A percentile compares a stretch with the other conserved stretches of the same genome.
Evolutionary conservation across 2,329 filamentous ascomycete species (phyloP).

Genomic region (Trichoderma sp.): DNA sequence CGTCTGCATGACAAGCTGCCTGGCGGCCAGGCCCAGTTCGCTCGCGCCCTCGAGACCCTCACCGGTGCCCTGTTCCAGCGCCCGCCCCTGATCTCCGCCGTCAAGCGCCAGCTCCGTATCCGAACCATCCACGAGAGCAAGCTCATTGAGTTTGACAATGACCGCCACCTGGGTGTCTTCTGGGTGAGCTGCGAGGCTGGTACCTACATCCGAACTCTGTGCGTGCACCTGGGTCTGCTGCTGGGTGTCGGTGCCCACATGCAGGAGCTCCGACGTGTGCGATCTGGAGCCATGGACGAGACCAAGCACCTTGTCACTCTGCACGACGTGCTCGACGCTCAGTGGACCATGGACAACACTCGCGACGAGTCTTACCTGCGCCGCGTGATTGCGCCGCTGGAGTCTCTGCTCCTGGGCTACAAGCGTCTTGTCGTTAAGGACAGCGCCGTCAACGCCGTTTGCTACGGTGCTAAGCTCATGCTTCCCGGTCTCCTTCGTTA

Average conservation of each 20-base stretch:
- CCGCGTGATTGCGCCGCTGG: conserved; percentile 86
- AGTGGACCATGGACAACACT: conserved; percentile 95
- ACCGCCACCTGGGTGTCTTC: conserved; percentile 95
- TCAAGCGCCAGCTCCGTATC: conserved; percentile 98
- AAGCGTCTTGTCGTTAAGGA: conserved; percentile 97
- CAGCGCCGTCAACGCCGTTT: conserved; percentile 83
- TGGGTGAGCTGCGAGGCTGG: conserved; percentile 98
- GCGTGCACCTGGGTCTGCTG: conserved; percentile 81
- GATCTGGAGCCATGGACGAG: conserved; percentile 95
- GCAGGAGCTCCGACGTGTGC: conserved; percentile 94
- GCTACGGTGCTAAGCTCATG: conserved; percentile 99
- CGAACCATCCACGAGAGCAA: conserved; percentile 98
- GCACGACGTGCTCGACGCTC: conserved; percentile 84
- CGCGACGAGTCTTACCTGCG: conserved; percentile 91
- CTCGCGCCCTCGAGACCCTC: conserved; percentile 89
- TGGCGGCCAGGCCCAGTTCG: conserved; percentile 89
- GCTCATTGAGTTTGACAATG: conserved; percentile 96
- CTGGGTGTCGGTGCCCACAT: conserved; percentile 90
- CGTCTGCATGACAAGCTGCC: conserved; percentile 93
- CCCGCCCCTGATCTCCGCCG: conserved; percentile 93
- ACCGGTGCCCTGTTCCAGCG: conserved; percentile 92
- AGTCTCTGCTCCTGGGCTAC: conserved; percentile 88
- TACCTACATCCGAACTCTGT: conserved; percentile 97
- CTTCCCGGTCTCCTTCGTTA: conserved; percentile 93
- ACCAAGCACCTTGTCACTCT: conserved; percentile 85